A percentile compares a stretch with the other conserved stretches of the same genome.
phyloP scores from a whole-genome alignment of 768 basidiomycete genomes.

The Auriscalpium vulgare region DNA sequence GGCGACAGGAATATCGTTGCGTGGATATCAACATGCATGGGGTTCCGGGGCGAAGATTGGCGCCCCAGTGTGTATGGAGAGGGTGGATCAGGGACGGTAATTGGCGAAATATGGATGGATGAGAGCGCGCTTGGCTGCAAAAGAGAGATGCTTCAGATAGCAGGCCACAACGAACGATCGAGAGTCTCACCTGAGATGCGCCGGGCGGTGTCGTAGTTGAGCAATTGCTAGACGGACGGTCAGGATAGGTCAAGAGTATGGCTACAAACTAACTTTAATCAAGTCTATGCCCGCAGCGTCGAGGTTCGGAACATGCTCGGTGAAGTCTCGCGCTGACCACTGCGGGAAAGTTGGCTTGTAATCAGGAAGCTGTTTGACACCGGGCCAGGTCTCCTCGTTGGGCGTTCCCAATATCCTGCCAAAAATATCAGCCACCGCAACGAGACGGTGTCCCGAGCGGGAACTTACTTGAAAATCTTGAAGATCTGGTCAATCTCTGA shows the following conservation, averaged over 20 bases:
- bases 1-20: not conserved
- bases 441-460: too few species aligned
- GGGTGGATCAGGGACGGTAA: slow-evolving; percentile 23
- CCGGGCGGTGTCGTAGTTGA: slow-evolving; percentile 85
- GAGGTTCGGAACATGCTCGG: slow-evolving; percentile 55
- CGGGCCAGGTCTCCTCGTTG: slow-evolving; percentile 86
- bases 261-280: slow-evolving; percentile 41
- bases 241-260: not conserved
- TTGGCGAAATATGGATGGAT: slow-evolving; percentile 44
- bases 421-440: too few species aligned
- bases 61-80: not conserved
- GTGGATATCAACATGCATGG: not conserved
- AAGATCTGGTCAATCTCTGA: slow-evolving; percentile 99
- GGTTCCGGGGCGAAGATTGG: not conserved
- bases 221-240: slow-evolving; percentile 19
- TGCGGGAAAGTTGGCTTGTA: slow-evolving; percentile 97
- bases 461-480: slow-evolving; percentile 87
- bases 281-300: slow-evolving; percentile 78
- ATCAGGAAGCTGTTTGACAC: slow-evolving; percentile 80
- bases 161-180: not conserved
- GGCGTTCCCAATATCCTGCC: slow-evolving; percentile 89
- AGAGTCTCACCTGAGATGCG: slow-evolving; percentile 75
- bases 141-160: not conserved
- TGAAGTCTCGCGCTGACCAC: slow-evolving; percentile 77
- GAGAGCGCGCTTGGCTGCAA: slow-evolving; percentile 49